Conservation (phyloP, 306 rosid genomes). For the Prunus davidiana region DNA sequence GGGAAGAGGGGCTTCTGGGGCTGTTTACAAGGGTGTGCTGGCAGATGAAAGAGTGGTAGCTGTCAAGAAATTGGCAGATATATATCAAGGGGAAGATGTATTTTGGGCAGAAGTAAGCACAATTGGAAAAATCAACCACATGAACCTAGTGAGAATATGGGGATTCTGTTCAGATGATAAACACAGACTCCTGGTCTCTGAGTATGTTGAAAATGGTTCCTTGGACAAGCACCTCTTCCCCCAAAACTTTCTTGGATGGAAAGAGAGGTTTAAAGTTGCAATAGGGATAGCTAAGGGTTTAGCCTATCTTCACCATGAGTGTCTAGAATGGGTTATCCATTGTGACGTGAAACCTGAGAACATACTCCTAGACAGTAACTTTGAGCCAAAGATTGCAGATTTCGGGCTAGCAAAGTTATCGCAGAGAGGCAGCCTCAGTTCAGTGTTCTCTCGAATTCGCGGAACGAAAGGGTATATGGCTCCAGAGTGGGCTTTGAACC, state of each 20-base stretch:
- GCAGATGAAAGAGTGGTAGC: conserved; percentile 35
- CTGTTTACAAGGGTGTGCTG: conserved; percentile 41
- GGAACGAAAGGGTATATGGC: conserved; percentile 64
- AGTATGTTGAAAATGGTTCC: conserved; percentile 45
- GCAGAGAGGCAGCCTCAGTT: conserved; percentile 28
- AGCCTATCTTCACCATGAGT: conserved; percentile 55
- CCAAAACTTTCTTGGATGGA: conserved; percentile 34
- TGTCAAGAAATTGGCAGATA: conserved; percentile 30
- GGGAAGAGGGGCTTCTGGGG: conserved; percentile 48
- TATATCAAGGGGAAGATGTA: conserved; percentile 40
- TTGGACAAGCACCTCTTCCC: conserved; percentile 30
- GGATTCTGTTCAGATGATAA: conserved; percentile 56
- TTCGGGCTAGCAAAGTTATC: conserved; percentile 46
- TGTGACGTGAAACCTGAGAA: conserved; percentile 67
- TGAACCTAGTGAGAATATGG: conserved; percentile 50
- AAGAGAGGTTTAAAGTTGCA: conserved; percentile 38
- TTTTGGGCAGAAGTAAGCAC: conserved; percentile 51
- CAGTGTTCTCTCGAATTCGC: conserved; percentile 24
- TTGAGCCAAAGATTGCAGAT: conserved; percentile 55
- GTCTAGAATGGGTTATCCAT: conserved; percentile 58
- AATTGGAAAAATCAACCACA: conserved; percentile 56
- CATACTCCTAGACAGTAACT: conserved; percentile 41
- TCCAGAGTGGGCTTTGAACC: conserved; percentile 55
- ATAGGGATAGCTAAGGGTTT: conserved; percentile 43
- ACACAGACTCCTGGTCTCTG: conserved; percentile 47